These are phyloP conservation scores for Breynia disticha DNA, from an alignment of 441 rosid species.

Conservation along the genomic window DNA sequence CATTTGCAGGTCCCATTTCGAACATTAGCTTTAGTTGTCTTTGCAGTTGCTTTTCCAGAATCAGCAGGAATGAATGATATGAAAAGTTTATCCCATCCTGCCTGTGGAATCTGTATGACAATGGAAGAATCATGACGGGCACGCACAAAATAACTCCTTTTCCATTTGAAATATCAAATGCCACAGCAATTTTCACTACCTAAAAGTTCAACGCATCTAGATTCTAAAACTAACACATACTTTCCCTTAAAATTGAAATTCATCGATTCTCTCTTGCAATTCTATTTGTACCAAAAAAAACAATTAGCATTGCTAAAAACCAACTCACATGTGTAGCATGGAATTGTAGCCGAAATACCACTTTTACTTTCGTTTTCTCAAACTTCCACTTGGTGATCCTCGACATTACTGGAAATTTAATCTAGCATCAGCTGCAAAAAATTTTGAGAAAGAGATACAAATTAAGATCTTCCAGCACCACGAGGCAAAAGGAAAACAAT, in stretches of 20 bases:
- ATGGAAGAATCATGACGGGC: constrained; percentile 5
- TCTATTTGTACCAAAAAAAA: too few relatives aligned
- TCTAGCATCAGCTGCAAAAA: background rate
- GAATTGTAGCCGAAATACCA: constrained; percentile 92
- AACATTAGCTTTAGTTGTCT: constrained; percentile 94
- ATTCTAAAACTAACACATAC: background rate
- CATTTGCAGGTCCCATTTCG: constrained; percentile 98
- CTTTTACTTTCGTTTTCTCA: constrained; percentile 96
- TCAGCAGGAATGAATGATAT: constrained; percentile 89
- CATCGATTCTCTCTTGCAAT: too few relatives aligned
- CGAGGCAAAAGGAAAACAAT: background rate
- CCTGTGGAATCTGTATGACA: constrained; percentile 57
- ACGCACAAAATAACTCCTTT: background rate
- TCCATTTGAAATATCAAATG: background rate
- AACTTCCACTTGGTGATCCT: constrained; percentile 81
- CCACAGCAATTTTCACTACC: background rate
- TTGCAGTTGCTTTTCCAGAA: constrained; percentile 82
- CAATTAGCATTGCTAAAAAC: constrained; percentile 7
- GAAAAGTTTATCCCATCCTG: constrained; percentile 98
- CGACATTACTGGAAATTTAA: constrained; percentile 55
- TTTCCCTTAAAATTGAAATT: too few relatives aligned
- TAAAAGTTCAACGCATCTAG: background rate
- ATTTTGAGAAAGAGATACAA: background rate
- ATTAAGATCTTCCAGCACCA: background rate
- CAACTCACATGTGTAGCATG: constrained; percentile 95